These are phyloP conservation scores for Streptanthus diversifolius DNA, from an alignment of 345 rosid species.

Conservation along the genomic window DNA sequence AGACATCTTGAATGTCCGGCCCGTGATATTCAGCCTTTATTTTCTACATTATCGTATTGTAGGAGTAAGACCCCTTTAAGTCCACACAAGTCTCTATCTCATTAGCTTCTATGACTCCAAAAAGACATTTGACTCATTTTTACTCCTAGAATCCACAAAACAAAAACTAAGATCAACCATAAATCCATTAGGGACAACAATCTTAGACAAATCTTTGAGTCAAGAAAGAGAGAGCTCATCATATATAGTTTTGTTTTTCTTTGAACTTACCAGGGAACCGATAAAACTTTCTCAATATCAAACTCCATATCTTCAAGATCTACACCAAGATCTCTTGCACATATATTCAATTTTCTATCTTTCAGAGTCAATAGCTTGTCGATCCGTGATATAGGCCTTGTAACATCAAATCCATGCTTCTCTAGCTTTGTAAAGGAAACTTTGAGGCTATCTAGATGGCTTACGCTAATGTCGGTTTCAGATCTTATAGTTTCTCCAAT, in stretches of 20 bases:
- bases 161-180: not conserved
- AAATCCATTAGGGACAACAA: not conserved
- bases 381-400: slow-evolving; percentile 35
- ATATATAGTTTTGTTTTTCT: not conserved
- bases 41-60: too few relatives aligned
- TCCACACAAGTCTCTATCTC: not conserved
- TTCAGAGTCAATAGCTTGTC: slow-evolving; percentile 41
- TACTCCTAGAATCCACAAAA: not conserved
- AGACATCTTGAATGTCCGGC: too few relatives aligned
- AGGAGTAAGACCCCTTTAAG: too few relatives aligned
- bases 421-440: slow-evolving; percentile 50
- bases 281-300: slow-evolving; percentile 34
- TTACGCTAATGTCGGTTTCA: slow-evolving; percentile 35
- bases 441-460: slow-evolving; percentile 39
- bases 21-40: not conserved
- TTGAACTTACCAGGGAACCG: slow-evolving; percentile 39
- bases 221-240: not conserved
- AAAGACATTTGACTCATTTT: not conserved
- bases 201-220: not conserved
- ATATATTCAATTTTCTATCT: slow-evolving; percentile 27
- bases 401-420: slow-evolving; percentile 57
- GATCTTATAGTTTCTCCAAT: slow-evolving; percentile 43
- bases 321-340: slow-evolving; percentile 2
- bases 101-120: not conserved
- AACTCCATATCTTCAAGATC: slow-evolving; percentile 12